Evolutionary conservation across 176 grass and related monocot species (phyloP).

Genomic region (Elymus sibiricus): DNA sequence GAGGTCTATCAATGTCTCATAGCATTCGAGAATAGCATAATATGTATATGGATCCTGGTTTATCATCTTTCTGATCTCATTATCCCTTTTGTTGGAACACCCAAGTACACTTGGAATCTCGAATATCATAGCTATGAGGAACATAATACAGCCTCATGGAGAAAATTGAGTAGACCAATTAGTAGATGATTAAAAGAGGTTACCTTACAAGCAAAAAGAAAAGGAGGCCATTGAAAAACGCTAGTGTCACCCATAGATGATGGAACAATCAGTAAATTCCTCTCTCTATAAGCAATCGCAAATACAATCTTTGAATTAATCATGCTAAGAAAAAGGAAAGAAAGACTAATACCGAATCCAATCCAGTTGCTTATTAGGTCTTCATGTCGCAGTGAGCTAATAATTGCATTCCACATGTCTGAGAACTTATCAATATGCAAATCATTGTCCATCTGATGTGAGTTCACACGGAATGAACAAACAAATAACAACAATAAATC

Average conservation of each 20-base stretch:
- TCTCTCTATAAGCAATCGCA: conserved; percentile 51
- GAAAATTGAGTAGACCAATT: conserved; percentile 1
- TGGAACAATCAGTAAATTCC: conserved; percentile 76
- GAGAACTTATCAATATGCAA: conserved; percentile 55
- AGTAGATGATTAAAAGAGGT: background rate
- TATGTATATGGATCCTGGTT: conserved; percentile 56
- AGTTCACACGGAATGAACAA: too few species aligned
- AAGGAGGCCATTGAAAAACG: conserved; percentile 89
- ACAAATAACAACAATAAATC: background rate
- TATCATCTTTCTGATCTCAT: conserved; percentile 74
- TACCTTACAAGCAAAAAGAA: conserved; percentile 96
- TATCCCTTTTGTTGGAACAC: conserved; percentile 68
- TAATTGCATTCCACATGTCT: conserved; percentile 81
- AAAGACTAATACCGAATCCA: conserved; percentile 3
- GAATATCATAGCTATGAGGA: background rate
- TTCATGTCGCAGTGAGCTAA: conserved; percentile 70
- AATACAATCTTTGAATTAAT: conserved; percentile 11
- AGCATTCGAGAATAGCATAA: conserved; percentile 85
- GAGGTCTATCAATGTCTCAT: conserved; percentile 50
- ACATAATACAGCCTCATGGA: background rate
- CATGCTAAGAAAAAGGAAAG: background rate
- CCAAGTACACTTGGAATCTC: conserved; percentile 88
- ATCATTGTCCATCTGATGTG: too few species aligned
- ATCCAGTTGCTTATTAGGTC: conserved; percentile 82
- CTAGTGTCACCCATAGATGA: conserved; percentile 43